Base-by-base conservation (phyloP, 2,329 filamentous ascomycete species). In the Acephala macrosclerotiorum region DNA sequence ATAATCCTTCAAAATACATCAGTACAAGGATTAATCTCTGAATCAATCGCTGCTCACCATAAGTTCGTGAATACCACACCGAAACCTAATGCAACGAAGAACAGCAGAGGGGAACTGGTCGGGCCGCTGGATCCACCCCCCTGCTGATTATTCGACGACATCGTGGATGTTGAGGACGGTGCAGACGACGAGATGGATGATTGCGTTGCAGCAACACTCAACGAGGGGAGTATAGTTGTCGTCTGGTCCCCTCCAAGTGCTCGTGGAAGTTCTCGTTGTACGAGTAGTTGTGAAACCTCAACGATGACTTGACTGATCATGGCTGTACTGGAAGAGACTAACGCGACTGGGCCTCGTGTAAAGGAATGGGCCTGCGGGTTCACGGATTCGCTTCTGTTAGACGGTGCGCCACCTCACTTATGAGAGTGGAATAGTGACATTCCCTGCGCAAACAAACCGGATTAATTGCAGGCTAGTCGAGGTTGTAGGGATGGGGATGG, bases 21-120 rank as follows among this genome's bases (percentile, higher is more conserved):
- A 66, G 61, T 58, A 63, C 65, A 70, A 78, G 72, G 78, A 72
- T 56, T 56, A 66, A 20, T 67, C 53, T 38, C 26, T 42, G 42
- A 58, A 33, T 25, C 38, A 5, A 35, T 49, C 63, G 29, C 16
- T 72, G 79, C 91, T 83, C 85, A 98, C 96, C 96, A 99, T 79
- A 99, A 82, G 79, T 99, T 99, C 59, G 96, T 99, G 76, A 99
- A 99, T 53, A 99, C 96, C 22, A 99, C 96, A 73, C 96, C 96
- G 75, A 99, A 98, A 4, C 96, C 96, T 35, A 99, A 84, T 18
- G 96, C 95, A 64, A 98, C 94, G 77, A 98, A 97, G 82, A 98
- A 98, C 6, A 96, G 83, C 64, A 96, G 79, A 45, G 92, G 92
- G 42, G 91, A 94, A 76, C 86, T 92, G 53, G 88, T 91, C 40